A percentile compares a stretch with the other conserved stretches of the same genome.
These are phyloP conservation scores for Cymodocea nodosa DNA, from an alignment of 116 monocot genomes.

Conservation along the genomic window DNA sequence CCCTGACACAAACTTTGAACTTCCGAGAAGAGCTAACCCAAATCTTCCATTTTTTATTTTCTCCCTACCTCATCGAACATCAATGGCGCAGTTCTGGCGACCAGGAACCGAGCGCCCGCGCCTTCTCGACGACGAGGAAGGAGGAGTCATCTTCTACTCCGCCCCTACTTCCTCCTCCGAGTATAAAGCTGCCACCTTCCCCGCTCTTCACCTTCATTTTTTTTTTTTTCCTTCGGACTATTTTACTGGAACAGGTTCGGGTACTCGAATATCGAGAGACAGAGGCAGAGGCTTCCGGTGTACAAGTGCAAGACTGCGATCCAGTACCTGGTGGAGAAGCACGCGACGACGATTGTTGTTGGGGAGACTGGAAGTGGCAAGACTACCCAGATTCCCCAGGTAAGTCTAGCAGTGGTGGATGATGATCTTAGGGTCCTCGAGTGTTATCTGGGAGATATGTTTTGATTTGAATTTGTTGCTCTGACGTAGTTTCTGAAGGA, in stretches of 20 bases:
- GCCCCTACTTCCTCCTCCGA: constrained; percentile 35
- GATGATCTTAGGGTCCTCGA: not conserved
- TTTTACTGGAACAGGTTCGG: constrained; percentile 28
- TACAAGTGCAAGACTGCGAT: constrained; percentile 68
- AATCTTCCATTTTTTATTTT: not conserved
- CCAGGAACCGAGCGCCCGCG: constrained; percentile 56
- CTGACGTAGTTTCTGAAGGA: constrained; percentile 64
- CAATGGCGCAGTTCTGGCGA: constrained; percentile 82
- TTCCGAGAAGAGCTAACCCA: too few species aligned
- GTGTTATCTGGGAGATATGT: not conserved
- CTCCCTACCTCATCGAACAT: not conserved
- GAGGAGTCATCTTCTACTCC: constrained; percentile 69
- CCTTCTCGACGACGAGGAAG: constrained; percentile 87
- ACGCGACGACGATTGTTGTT: constrained; percentile 78
- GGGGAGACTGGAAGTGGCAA: constrained; percentile 99
- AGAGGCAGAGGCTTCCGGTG: constrained; percentile 76
- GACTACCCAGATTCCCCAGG: constrained; percentile 98
- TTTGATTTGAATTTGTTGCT: not conserved
- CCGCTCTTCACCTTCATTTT: not conserved
- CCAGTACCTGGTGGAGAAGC: constrained; percentile 80
- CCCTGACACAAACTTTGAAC: too few species aligned
- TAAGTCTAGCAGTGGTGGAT: not conserved
- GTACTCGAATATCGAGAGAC: constrained; percentile 59
- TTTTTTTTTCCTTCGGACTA: not conserved
- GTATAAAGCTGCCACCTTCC: constrained; percentile 10